These are phyloP conservation scores for Neurospora sp. DNA, from an alignment of 495 filamentous ascomycete species.

Conservation along the genomic window DNA sequence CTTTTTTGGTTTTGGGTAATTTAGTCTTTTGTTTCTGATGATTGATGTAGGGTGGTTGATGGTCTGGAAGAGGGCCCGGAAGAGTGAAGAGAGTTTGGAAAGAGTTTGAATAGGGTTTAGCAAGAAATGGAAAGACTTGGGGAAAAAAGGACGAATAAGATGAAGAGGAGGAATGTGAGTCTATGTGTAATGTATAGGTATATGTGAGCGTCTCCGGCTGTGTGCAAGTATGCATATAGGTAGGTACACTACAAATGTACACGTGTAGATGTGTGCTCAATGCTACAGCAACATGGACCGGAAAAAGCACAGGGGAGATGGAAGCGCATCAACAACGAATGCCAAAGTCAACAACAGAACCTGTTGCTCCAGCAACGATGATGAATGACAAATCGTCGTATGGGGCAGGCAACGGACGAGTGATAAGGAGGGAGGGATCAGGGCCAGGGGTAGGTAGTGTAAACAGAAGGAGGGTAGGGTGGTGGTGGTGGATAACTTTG, in stretches of 20 bases:
- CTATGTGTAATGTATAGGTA: too few relatives aligned
- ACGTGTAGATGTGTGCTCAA: neutral
- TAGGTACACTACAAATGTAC: neutral
- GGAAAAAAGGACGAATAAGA: too few relatives aligned
- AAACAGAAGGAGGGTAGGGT: neutral
- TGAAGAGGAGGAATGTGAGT: too few relatives aligned
- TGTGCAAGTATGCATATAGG: too few relatives aligned
- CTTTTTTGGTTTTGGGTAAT: slow-evolving; percentile 26
- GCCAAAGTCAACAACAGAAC: neutral
- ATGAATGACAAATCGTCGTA: neutral
- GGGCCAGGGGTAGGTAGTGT: neutral
- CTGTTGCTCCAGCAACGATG: neutral
- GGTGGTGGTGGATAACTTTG: neutral
- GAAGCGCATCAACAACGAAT: neutral
- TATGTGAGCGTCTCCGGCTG: too few relatives aligned
- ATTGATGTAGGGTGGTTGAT: neutral
- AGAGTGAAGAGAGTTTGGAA: neutral
- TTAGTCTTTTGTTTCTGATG: neutral
- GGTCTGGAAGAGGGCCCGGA: neutral
- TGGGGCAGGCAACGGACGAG: neutral
- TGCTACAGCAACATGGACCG: neutral
- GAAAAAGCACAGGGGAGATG: neutral
- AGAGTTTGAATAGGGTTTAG: neutral
- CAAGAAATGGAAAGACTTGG: neutral
- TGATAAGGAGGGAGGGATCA: neutral